Conservation (phyloP, 768 basidiomycete species). For the Artomyces pyxidatus region DNA sequence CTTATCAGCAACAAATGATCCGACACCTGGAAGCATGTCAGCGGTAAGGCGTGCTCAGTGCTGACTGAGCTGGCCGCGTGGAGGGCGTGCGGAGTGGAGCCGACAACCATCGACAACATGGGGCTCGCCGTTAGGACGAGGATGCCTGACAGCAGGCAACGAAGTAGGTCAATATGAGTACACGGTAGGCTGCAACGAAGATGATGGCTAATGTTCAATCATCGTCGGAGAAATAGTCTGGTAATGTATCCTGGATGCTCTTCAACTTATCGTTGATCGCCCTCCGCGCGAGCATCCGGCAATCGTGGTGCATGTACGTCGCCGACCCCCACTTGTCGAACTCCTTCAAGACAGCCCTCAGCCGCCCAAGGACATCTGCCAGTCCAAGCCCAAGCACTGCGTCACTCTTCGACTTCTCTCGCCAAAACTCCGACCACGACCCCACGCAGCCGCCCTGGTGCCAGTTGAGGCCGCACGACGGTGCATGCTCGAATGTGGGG, state of each 20-base stretch:
- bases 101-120: too few relatives aligned
- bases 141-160: too few relatives aligned
- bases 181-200: too few relatives aligned
- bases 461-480: conserved; percentile 59
- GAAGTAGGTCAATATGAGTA: too few relatives aligned
- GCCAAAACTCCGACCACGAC: conserved; percentile 75
- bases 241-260: conserved; percentile 47
- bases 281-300: conserved; percentile 49
- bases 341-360: conserved; percentile 56
- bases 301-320: conserved; percentile 77
- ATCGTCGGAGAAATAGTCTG: conserved; percentile 49
- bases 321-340: conserved; percentile 64
- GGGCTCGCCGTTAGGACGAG: too few relatives aligned
- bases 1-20: too few relatives aligned
- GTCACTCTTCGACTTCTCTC: conserved; percentile 61
- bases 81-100: too few relatives aligned
- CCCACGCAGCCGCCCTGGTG: conserved; percentile 66
- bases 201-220: too few relatives aligned
- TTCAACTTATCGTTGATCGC: conserved; percentile 48
- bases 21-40: too few relatives aligned
- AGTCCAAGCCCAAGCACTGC: conserved; percentile 48
- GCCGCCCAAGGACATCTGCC: conserved; percentile 60
- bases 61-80: too few relatives aligned
- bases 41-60: too few relatives aligned
- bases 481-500: conserved; percentile 55